phyloP scores from a whole-genome alignment of 2,329 filamentous ascomycete genomes.

The Didymellaceae sp. region DNA sequence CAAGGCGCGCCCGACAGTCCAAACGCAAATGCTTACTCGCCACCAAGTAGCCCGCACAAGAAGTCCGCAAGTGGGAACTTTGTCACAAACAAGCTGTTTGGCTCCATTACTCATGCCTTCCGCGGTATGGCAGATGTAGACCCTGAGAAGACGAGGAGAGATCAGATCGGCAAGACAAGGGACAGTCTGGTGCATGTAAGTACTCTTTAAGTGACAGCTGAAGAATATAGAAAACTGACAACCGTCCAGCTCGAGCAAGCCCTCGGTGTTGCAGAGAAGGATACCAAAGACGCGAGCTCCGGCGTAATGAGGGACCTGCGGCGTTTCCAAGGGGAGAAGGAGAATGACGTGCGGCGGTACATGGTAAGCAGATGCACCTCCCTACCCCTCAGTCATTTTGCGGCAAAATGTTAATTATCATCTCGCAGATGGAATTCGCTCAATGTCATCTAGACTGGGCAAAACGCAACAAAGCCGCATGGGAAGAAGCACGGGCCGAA shows the following conservation, averaged over 20 bases:
- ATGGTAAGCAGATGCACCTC: constrained; percentile 72
- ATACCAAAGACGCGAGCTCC: constrained; percentile 89
- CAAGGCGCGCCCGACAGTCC: constrained; percentile 66
- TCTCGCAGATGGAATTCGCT: constrained; percentile 79
- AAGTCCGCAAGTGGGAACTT: constrained; percentile 83
- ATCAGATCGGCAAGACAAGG: constrained; percentile 93
- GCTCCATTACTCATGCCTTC: constrained; percentile 91
- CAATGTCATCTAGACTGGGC: constrained; percentile 95
- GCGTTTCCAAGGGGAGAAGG: constrained; percentile 93
- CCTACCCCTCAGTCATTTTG: neutral
- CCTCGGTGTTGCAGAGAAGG: constrained; percentile 82
- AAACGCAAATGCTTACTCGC: constrained; percentile 27
- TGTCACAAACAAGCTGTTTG: constrained; percentile 92
- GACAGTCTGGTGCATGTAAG: constrained; percentile 75
- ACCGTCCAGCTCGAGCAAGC: constrained; percentile 81
- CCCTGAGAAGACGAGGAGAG: constrained; percentile 87
- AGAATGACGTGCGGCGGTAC: constrained; percentile 89
- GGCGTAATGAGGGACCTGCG: constrained; percentile 90
- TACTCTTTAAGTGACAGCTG: constrained; percentile 80
- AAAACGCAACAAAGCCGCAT: constrained; percentile 86
- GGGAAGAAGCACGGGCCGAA: constrained; percentile 88
- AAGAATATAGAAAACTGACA: constrained; percentile 56
- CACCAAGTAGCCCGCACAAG: constrained; percentile 62
- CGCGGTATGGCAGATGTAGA: constrained; percentile 97
- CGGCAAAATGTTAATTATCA: neutral